A percentile compares a stretch with the other conserved stretches of the same genome.
These are phyloP conservation scores for Leishmania arabica DNA, from an alignment of 208 protist species.

Conservation along the genomic window DNA sequence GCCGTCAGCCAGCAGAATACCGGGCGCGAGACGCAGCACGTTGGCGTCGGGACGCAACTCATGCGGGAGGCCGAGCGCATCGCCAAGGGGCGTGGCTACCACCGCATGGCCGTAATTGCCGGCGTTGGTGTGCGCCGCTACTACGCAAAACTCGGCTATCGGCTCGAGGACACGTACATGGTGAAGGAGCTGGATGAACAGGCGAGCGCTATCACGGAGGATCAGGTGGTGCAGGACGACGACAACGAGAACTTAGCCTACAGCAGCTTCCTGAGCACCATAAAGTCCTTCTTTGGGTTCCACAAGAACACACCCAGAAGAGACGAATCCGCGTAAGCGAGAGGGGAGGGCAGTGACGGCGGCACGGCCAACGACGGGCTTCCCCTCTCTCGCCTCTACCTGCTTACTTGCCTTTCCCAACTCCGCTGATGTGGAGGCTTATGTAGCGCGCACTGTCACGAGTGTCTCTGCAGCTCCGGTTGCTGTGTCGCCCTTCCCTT, in stretches of 20 bases:
- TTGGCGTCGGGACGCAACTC: slow-evolving; percentile 97
- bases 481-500: neutral
- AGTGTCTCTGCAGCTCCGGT: neutral
- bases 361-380: no score
- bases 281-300: slow-evolving; percentile 70
- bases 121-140: slow-evolving; percentile 98
- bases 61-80: slow-evolving; percentile 98
- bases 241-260: slow-evolving; percentile 71
- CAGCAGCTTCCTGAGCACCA: slow-evolving; percentile 39
- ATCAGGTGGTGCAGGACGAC: slow-evolving; percentile 76
- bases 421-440: neutral
- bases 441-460: neutral
- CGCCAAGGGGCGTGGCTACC: slow-evolving; percentile 87
- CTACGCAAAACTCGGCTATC: slow-evolving; percentile 98
- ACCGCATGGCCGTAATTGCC: slow-evolving; percentile 95
- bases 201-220: slow-evolving; percentile 65
- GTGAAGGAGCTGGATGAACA: slow-evolving; percentile 62
- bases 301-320: neutral
- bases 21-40: slow-evolving; percentile 95
- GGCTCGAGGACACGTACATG: slow-evolving; percentile 88
- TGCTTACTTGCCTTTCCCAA: neutral
- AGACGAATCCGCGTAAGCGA: neutral
- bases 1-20: slow-evolving; percentile 79
- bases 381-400: neutral
- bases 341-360: neutral